Percentiles rank a stretch among this genome's conserved stretches.
These are phyloP conservation scores for Leccinum aurantiacum DNA, from an alignment of 768 basidiomycete species.

Conservation along the genomic window DNA sequence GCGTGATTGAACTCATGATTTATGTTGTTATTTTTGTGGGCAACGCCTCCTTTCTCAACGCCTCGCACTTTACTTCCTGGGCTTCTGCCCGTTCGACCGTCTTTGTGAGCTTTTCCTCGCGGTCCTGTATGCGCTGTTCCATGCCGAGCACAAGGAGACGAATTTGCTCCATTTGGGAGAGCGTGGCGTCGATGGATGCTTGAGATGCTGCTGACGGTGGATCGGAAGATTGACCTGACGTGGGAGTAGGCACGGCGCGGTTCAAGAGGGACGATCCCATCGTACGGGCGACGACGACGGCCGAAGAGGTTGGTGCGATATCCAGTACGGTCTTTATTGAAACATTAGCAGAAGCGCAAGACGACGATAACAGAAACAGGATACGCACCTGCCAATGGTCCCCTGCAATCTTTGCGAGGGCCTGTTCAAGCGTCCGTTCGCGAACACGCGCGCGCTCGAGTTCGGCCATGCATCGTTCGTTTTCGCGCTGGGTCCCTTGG, in stretches of 20 bases:
- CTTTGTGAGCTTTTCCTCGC: constrained; percentile 62
- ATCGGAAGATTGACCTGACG: constrained; percentile 16
- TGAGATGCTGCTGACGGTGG: constrained; percentile 21
- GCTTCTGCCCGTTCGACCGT: constrained; percentile 59
- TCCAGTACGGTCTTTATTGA: constrained; percentile 36
- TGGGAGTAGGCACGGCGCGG: constrained; percentile 20
- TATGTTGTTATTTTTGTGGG: constrained; percentile 22
- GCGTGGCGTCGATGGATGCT: constrained; percentile 39
- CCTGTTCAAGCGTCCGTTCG: constrained; percentile 75
- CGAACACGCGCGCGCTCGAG: constrained; percentile 69
- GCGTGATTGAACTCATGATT: constrained; percentile 7
- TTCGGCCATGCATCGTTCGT: constrained; percentile 81
- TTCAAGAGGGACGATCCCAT: constrained; percentile 31
- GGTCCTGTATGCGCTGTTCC: constrained; percentile 65
- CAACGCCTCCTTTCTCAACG: constrained; percentile 41
- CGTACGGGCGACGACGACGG: constrained; percentile 29
- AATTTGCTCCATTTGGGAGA: constrained; percentile 67
- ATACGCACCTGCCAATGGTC: constrained; percentile 79
- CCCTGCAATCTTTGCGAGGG: constrained; percentile 67
- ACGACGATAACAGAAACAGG: neutral
- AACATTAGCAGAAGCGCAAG: neutral
- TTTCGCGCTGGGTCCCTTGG: constrained; percentile 81
- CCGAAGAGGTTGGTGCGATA: constrained; percentile 32
- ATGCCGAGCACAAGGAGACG: constrained; percentile 70
- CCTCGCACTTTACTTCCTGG: constrained; percentile 56